phyloP scores from a whole-genome alignment of 2,329 filamentous ascomycete species.

The Microcyclosporella mali region DNA sequence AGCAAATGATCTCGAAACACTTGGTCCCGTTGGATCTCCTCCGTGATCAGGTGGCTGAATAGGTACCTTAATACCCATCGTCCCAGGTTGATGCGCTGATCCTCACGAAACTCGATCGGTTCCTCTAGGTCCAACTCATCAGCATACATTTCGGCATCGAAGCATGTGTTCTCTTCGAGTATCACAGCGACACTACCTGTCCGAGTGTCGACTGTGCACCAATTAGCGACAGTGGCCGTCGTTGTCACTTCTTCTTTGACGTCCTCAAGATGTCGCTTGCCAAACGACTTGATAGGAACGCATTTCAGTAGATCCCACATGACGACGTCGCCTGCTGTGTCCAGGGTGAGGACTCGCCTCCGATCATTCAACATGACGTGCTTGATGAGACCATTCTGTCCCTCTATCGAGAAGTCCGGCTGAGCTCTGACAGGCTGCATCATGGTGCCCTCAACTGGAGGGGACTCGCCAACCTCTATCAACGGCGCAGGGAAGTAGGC shows the following conservation, averaged over 20 bases:
- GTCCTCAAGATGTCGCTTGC: constrained; percentile 88
- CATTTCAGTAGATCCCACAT: constrained; percentile 93
- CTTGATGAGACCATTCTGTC: constrained; percentile 91
- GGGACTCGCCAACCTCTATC: constrained; percentile 1
- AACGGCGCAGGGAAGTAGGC: constrained; percentile 59
- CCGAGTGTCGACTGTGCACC: constrained; percentile 91
- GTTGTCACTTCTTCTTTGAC: constrained; percentile 84
- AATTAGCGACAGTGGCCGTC: constrained; percentile 81
- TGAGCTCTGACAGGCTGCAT: constrained; percentile 36
- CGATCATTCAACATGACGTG: constrained; percentile 87
- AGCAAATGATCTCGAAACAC: constrained; percentile 64
- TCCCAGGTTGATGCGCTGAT: constrained; percentile 92
- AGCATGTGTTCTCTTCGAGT: constrained; percentile 89
- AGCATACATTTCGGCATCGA: constrained; percentile 94
- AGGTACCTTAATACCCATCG: constrained; percentile 94
- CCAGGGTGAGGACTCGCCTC: constrained; percentile 79
- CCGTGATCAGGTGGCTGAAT: constrained; percentile 81
- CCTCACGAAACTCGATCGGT: constrained; percentile 75
- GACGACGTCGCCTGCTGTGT: constrained; percentile 90
- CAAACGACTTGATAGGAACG: constrained; percentile 81
- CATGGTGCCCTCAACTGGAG: constrained; percentile 21
- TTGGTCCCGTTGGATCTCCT: constrained; percentile 80
- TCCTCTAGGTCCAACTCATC: constrained; percentile 75
- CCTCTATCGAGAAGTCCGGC: constrained; percentile 64
- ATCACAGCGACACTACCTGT: constrained; percentile 88